Conservation (phyloP, 176 grass and related monocot species). For the Oryza brachyantha region DNA sequence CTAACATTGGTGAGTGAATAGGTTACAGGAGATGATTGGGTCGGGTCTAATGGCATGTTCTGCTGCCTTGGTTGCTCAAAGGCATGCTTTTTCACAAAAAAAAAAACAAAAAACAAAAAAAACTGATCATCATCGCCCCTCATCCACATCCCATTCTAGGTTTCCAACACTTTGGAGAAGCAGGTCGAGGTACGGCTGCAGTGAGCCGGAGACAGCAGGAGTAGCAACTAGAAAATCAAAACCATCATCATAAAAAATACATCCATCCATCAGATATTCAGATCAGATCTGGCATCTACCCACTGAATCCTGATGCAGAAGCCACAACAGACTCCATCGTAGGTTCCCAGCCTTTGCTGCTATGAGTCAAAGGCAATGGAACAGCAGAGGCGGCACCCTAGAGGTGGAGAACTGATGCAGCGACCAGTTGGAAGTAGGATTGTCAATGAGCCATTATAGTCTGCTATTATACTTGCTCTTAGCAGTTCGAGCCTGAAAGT, state of each 20-base stretch:
- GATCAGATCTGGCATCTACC: not conserved
- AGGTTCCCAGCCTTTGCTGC: slow-evolving; percentile 1
- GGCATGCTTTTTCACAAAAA: not conserved
- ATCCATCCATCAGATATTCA: too few species aligned
- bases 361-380: not conserved
- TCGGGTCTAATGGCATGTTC: not conserved
- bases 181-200: too few species aligned
- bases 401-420: not conserved
- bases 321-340: not conserved
- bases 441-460: too few species aligned
- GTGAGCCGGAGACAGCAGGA: too few species aligned
- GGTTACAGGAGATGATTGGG: not conserved
- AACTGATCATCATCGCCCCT: not conserved
- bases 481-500: too few species aligned
- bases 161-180: not conserved
- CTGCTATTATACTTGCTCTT: too few species aligned
- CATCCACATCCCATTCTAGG: not conserved
- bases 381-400: slow-evolving; percentile 13
- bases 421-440: not conserved
- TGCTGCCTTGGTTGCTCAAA: not conserved
- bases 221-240: too few species aligned
- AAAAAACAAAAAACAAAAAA: too few species aligned
- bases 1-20: not conserved
- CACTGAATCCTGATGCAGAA: not conserved
- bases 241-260: too few species aligned